Evolutionary conservation across 306 rosid species (phyloP).

Genomic region (Dalbergia cochinchinensis): DNA sequence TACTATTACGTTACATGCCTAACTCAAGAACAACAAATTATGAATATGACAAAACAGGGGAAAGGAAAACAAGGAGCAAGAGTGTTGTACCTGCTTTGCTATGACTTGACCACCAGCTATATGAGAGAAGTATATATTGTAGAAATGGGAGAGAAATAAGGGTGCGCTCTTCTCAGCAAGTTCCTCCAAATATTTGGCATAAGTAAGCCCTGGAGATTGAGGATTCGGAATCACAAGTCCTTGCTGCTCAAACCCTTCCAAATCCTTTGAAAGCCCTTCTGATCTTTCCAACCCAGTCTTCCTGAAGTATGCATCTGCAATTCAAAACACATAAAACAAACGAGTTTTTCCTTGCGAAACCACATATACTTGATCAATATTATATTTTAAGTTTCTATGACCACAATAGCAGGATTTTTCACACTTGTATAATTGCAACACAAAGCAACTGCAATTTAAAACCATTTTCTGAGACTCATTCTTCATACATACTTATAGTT

Average conservation of each 20-base stretch:
- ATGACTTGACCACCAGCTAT: constrained; percentile 85
- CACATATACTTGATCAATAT: not conserved
- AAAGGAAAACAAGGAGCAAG: not conserved
- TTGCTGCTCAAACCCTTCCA: constrained; percentile 69
- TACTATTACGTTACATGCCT: not conserved
- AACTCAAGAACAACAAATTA: not conserved
- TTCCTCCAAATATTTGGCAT: constrained; percentile 72
- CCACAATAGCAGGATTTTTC: not conserved
- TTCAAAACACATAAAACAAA: not conserved
- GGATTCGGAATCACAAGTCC: constrained; percentile 70
- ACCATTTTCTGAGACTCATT: not conserved
- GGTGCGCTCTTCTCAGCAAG: constrained; percentile 73
- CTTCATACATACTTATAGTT: too few species aligned
- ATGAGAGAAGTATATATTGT: constrained; percentile 84
- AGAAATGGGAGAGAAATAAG: constrained; percentile 83
- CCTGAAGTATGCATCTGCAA: constrained; percentile 79
- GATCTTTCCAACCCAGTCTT: constrained; percentile 90
- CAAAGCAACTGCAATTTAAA: too few species aligned
- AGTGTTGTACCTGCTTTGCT: constrained; percentile 61
- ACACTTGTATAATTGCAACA: not conserved
- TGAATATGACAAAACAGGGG: not conserved
- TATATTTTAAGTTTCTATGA: not conserved
- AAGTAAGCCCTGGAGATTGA: constrained; percentile 69
- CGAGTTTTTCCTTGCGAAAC: not conserved
- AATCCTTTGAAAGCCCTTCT: constrained; percentile 63